These are phyloP conservation scores for Cyberlindnera xylosilytica DNA, from an alignment of 805 yeast genomes.

Conservation along the genomic window DNA sequence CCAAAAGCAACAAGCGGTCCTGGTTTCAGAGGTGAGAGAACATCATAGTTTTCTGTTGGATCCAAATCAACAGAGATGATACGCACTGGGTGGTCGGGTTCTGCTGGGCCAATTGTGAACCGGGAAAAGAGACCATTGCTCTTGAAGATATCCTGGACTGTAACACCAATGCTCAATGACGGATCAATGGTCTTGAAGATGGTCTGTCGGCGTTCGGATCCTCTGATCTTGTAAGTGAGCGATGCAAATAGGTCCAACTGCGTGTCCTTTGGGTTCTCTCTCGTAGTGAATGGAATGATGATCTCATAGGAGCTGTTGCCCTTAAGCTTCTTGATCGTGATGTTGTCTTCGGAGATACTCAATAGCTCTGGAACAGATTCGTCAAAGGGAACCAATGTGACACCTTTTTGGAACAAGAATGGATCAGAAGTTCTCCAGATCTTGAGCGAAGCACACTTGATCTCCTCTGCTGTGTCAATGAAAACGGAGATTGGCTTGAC, in stretches of 20 bases:
- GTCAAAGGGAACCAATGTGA: conserved; percentile 4
- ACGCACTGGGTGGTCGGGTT: conserved; percentile 49
- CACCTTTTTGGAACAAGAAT: conserved; percentile 1
- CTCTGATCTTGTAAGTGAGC: conserved; percentile 11
- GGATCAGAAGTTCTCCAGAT: conserved; percentile 10
- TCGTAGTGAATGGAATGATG: conserved; percentile 31
- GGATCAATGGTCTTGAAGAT: conserved; percentile 41
- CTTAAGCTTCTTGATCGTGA: conserved; percentile 5
- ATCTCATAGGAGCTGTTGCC: conserved; percentile 23
- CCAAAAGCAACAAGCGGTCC: conserved; percentile 49
- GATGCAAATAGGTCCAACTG: conserved; percentile 13
- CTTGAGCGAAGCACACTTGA: conserved; percentile 8
- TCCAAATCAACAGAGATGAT: conserved; percentile 42
- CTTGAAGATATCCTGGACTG: conserved; percentile 77
- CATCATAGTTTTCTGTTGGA: conserved; percentile 33
- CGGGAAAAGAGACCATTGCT: conserved; percentile 55
- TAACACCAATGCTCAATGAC: conserved; percentile 60
- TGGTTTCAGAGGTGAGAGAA: conserved; percentile 29
- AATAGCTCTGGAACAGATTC: not conserved
- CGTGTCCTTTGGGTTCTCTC: conserved; percentile 17
- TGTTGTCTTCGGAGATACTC: conserved; percentile 2
- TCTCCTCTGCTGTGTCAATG: conserved; percentile 7
- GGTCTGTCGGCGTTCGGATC: conserved; percentile 18
- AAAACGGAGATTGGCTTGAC: conserved; percentile 20
- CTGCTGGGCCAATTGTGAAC: conserved; percentile 64